phyloP scores from a whole-genome alignment of 2,329 filamentous ascomycete genomes.

The Colletotrichum sp. region DNA sequence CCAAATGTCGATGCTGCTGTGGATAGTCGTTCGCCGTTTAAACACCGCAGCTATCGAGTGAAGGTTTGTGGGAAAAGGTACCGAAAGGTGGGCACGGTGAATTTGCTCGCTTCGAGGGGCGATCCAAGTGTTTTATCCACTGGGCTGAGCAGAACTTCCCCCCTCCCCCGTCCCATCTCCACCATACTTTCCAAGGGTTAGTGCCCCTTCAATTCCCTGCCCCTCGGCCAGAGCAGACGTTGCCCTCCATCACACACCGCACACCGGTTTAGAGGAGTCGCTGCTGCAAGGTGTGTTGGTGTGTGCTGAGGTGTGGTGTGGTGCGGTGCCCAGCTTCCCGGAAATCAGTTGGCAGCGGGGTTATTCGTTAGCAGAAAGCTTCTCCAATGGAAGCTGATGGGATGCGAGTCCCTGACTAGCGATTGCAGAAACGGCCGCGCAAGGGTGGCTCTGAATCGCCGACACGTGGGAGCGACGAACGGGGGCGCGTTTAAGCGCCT shows the following conservation, averaged over 20 bases:
- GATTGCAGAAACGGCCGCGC: background rate
- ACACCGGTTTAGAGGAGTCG: background rate
- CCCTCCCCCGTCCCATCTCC: background rate
- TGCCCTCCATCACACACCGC: background rate
- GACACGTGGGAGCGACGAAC: background rate
- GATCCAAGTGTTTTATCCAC: background rate
- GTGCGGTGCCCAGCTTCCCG: background rate
- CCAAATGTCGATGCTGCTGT: background rate
- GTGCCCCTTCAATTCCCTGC: background rate
- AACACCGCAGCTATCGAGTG: background rate
- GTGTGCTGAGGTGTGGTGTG: background rate
- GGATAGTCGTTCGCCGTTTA: background rate
- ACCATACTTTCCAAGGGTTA: background rate
- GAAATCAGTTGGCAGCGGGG: background rate
- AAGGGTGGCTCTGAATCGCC: background rate
- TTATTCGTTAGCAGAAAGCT: background rate
- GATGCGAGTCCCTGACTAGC: background rate
- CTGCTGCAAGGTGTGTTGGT: background rate
- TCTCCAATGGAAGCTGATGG: background rate
- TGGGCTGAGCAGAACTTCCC: background rate
- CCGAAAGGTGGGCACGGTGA: background rate
- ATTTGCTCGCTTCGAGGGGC: background rate
- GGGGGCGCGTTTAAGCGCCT: fast-evolving
- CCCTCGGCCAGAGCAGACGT: background rate
- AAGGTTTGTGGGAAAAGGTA: background rate